phyloP scores from a whole-genome alignment of 768 basidiomycete genomes.

The Mycena floridula region DNA sequence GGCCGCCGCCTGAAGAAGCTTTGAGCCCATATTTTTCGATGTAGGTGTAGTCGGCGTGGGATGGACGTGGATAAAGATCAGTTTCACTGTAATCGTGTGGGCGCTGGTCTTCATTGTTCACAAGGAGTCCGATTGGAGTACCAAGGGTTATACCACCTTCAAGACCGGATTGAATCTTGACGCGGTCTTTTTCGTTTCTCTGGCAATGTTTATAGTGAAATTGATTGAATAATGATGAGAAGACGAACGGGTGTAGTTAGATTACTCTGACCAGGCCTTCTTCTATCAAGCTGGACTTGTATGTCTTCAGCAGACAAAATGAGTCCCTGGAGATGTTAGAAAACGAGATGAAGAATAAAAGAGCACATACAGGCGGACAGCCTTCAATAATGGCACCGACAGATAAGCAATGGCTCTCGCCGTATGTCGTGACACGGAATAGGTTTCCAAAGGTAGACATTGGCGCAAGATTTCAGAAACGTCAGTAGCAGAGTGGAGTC shows the following conservation, averaged over 20 bases:
- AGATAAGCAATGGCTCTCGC: slow-evolving; percentile 95
- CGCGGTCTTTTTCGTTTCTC: slow-evolving; percentile 94
- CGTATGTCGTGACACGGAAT: slow-evolving; percentile 95
- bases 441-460: slow-evolving; percentile 95
- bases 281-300: slow-evolving; percentile 84
- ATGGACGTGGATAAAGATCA: slow-evolving; percentile 93
- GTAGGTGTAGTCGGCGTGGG: slow-evolving; percentile 98
- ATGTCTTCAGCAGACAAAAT: slow-evolving; percentile 76
- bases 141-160: slow-evolving; percentile 95
- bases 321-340: slow-evolving; percentile 56
- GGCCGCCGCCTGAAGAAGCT: slow-evolving; percentile 93
- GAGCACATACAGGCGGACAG: slow-evolving; percentile 76
- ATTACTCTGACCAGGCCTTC: slow-evolving; percentile 93
- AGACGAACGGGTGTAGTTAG: slow-evolving; percentile 81
- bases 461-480: background rate
- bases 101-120: slow-evolving; percentile 96
- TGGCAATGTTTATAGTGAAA: slow-evolving; percentile 19
- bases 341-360: slow-evolving; percentile 5
- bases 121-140: slow-evolving; percentile 94
- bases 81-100: slow-evolving; percentile 99
- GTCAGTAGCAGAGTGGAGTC: no score
- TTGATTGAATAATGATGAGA: slow-evolving; percentile 2
- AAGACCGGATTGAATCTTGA: slow-evolving; percentile 88
- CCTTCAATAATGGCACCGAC: slow-evolving; percentile 98
- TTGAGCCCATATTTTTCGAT: slow-evolving; percentile 96